Base-by-base conservation (phyloP, 352 stramenopile genomes). In the Globisporangium echinulatum region DNA sequence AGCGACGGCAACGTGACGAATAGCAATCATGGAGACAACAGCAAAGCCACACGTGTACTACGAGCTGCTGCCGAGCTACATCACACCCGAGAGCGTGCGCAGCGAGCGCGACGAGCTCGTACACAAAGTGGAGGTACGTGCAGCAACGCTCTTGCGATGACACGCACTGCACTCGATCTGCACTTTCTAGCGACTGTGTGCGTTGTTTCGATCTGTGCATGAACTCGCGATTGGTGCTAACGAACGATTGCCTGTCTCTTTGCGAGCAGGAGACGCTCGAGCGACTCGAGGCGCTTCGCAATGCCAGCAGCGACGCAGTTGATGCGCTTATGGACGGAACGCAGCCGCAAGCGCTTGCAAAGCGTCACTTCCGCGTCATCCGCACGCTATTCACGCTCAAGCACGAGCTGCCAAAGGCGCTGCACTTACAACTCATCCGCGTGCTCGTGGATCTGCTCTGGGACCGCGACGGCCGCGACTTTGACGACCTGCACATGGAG, bases 301-400 rank as follows among this genome's bases (percentile, higher is more conserved):
- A 46, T 15, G 17, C 2, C 10, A 17, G 17, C 15, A 0, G 7
- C 43, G n/a, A 33, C 52, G 19, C 19, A 25, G 19, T 25, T 1
- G n/a, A 42, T 53, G 33, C 39, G 54, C 11, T 44, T 39, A 15
- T 36, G 37, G 3, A n/a, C 43, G 15, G 37, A 44, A 17, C 51
- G 51, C 33, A 47, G 2, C 33, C 38, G 7, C 49, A 55, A 7
- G n/a, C 38, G 33, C 63, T 90, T 4, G 68, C 83, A 58, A 83
- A 78, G 40, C 77, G 66, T 36, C 82, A 91, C 54, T 87, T 90
- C 49, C 79, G 77, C 52, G 67, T 58, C 25, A 36, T 91, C 2
- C 69, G 83, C 43, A 90, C 70, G 49, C 67, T 84, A 17, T 83
- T 79, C 68, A 75, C 79, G 49, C 67, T 89, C 56, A 91, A 91